Base-by-base conservation (phyloP, 148 eudicot species). In the Vaccinium vitisidaea region DNA sequence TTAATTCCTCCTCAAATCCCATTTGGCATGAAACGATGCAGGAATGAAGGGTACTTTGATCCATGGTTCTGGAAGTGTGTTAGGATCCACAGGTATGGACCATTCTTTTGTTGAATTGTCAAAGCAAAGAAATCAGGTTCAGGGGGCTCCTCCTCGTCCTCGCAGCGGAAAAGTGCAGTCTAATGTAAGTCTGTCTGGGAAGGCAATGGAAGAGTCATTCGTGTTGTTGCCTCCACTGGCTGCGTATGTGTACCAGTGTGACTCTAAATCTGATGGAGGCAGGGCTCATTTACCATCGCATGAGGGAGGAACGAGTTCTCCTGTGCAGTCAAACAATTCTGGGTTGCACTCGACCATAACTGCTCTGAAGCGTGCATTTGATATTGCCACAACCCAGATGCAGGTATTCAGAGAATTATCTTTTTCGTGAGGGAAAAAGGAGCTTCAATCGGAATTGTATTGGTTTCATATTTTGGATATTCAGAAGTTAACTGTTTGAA, bases 221-320 rank as follows among this genome's bases (percentile, higher is more conserved):
- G 98, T 97, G 84, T 96, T 97, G 30, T 90, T 97, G 93, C 98
- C 99, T 89, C 98, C 96, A 4, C 95, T 98, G 30, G 96, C 94
- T 76, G 99, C 99, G 65, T 95, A 96, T 82, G 98, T 97, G 25
- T 97, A 97, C 85, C 88, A 93, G 84, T 90, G 89, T 84, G 98
- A 94, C 63, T 88, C 94, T 79, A 83, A 87, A 78, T 86, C 91
- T 83, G 95, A 95, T 90, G 94, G 91, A 56, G 85, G 88, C 80
- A 96, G 93, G 59, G 23, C 83, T 65, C 91, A 91, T 49, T 80
- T 84, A 54, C 89, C 92, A 67, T 88, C 90, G 14, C 83, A 86
- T 4, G 98, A 97, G 70, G 95, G 94, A 83, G 92, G 88, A 71
- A 77, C 71, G 39, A 76, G 79, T 85, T 79, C 88, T 88, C 92